phyloP scores from a whole-genome alignment of 2,329 filamentous ascomycete species.

The Arthrobotrys iridis region DNA sequence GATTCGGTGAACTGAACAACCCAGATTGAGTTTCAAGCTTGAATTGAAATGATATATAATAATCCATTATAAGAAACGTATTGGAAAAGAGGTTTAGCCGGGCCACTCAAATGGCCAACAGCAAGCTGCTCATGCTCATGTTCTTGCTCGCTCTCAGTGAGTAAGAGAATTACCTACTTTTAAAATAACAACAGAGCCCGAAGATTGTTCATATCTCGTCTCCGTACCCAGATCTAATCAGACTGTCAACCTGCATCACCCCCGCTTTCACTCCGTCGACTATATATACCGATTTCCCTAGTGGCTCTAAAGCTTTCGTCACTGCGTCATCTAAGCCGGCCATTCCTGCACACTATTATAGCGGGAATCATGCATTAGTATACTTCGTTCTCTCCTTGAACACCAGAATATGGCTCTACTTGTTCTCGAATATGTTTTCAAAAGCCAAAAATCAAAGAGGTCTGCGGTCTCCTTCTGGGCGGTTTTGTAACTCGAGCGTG shows the following conservation, averaged over 20 bases:
- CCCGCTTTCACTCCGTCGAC: slow-evolving; percentile 83
- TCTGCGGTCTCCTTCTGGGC: not conserved
- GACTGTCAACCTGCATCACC: slow-evolving; percentile 70
- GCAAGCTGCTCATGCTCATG: slow-evolving; percentile 27
- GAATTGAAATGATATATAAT: slow-evolving; percentile 48
- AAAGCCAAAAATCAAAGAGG: not conserved
- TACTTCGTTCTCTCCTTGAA: not conserved
- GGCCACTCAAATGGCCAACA: slow-evolving; percentile 27
- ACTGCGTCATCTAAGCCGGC: slow-evolving; percentile 82
- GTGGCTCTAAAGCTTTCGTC: slow-evolving; percentile 71
- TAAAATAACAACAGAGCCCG: not conserved
- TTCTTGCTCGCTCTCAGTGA: slow-evolving; percentile 19
- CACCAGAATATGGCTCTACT: not conserved
- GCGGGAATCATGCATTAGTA: slow-evolving; percentile 19
- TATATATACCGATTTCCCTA: slow-evolving; percentile 70
- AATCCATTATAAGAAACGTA: slow-evolving; percentile 50
- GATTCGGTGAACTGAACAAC: slow-evolving; percentile 41
- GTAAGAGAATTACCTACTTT: slow-evolving; percentile 11
- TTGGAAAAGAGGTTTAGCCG: slow-evolving; percentile 48
- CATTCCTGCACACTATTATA: slow-evolving; percentile 79
- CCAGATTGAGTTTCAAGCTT: slow-evolving; percentile 43
- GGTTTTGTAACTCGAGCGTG: not conserved
- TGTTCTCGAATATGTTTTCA: not conserved
- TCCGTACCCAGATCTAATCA: slow-evolving; percentile 61
- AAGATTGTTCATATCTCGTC: slow-evolving; percentile 23